These are phyloP conservation scores for Mycena citricolor DNA, from an alignment of 1,284 basidiomycete genomes.

Conservation along the genomic window DNA sequence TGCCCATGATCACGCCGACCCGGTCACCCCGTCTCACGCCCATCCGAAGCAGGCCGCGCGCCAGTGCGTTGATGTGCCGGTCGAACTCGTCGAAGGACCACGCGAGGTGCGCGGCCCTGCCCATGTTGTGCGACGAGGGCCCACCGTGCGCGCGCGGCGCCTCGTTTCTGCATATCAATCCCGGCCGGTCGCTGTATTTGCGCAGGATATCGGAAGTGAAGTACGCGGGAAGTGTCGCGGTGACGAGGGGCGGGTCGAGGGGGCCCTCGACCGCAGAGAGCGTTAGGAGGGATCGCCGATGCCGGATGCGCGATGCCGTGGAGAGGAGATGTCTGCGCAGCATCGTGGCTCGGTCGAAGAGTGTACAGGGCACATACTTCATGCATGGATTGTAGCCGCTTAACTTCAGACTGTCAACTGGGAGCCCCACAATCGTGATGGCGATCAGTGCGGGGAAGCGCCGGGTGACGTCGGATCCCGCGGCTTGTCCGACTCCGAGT, in stretches of 20 bases:
- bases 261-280: conserved; percentile 62
- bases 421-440: too few species aligned
- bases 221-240: conserved; percentile 62
- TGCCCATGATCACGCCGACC: conserved; percentile 82
- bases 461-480: too few species aligned
- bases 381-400: too few species aligned
- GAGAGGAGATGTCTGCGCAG: too few species aligned
- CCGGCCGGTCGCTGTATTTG: conserved; percentile 52
- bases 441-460: too few species aligned
- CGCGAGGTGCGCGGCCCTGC: conserved; percentile 50
- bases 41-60: conserved; percentile 66
- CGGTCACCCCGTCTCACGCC: conserved; percentile 79
- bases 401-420: too few species aligned
- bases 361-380: too few species aligned
- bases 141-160: conserved; percentile 58
- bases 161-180: conserved; percentile 68
- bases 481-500: too few species aligned
- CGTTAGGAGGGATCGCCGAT: conserved; percentile 28
- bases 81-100: conserved; percentile 79
- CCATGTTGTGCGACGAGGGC: conserved; percentile 50
- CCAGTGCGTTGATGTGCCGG: conserved; percentile 63
- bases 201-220: conserved; percentile 57
- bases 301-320: too few species aligned
- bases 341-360: too few species aligned
- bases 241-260: conserved; percentile 55